phyloP scores from a whole-genome alignment of 2,329 filamentous ascomycete genomes.

The Myrmaecium sp. region DNA sequence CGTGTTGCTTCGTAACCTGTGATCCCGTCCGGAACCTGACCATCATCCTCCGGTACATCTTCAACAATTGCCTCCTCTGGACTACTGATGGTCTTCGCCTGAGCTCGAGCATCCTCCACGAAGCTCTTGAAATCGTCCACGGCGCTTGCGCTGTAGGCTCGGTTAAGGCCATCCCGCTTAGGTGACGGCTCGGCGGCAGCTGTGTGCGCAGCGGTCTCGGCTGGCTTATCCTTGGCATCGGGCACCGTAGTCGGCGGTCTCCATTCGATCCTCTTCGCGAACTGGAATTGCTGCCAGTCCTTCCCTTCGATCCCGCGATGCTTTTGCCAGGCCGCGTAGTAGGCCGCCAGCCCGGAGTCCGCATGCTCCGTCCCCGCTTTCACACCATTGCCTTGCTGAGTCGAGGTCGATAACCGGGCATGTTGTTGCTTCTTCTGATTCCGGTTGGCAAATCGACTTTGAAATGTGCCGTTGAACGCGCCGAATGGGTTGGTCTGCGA shows the following conservation, averaged over 20 bases:
- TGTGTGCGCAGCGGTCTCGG: slow-evolving; percentile 12
- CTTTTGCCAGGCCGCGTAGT: slow-evolving; percentile 80
- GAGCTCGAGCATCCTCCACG: slow-evolving; percentile 35
- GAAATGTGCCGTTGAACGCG: slow-evolving; percentile 27
- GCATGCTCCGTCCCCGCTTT: slow-evolving; percentile 18
- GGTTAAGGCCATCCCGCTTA: slow-evolving; percentile 21
- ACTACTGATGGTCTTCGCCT: slow-evolving; percentile 73
- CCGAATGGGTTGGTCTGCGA: slow-evolving; percentile 41
- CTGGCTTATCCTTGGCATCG: slow-evolving; percentile 19
- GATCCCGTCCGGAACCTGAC: slow-evolving; percentile 14
- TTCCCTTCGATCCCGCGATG: slow-evolving; percentile 54
- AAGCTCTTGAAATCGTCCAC: slow-evolving; percentile 45
- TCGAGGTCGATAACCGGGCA: slow-evolving; percentile 37
- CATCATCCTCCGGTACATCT: slow-evolving; percentile 16
- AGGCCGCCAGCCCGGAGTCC: slow-evolving; percentile 58
- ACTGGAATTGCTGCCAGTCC: slow-evolving; percentile 86
- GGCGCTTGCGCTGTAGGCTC: slow-evolving; percentile 35
- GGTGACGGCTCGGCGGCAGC: slow-evolving; percentile 9
- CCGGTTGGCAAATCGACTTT: slow-evolving; percentile 28
- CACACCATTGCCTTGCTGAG: slow-evolving; percentile 19
- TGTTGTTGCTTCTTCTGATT: slow-evolving; percentile 52
- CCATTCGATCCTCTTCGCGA: slow-evolving; percentile 79
- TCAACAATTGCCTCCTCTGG: slow-evolving; percentile 65
- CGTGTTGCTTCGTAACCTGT: slow-evolving; percentile 16
- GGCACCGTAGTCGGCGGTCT: slow-evolving; percentile 36